phyloP scores from a whole-genome alignment of 202 grass and related monocot genomes.

The Cymbopogon flexuosus region DNA sequence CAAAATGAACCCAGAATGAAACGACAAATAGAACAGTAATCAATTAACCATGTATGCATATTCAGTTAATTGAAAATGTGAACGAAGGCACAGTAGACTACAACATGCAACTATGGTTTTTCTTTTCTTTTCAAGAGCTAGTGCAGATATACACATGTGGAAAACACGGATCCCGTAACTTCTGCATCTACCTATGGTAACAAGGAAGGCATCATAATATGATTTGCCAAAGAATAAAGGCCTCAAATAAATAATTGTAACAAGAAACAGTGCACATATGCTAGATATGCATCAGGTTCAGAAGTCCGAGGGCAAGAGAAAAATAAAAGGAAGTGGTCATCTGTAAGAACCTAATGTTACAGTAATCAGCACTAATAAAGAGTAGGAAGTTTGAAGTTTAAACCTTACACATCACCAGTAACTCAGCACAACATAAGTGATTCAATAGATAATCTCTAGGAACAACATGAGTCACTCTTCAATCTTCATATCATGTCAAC shows the following conservation, averaged over 20 bases:
- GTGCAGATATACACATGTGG: not conserved
- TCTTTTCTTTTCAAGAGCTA: not conserved
- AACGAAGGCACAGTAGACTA: slow-evolving; percentile 10
- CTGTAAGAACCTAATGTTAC: slow-evolving; percentile 11
- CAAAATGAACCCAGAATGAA: slow-evolving; percentile 21
- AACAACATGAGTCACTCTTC: slow-evolving; percentile 9
- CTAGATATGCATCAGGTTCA: not conserved
- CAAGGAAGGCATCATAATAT: not conserved
- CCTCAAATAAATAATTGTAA: not conserved
- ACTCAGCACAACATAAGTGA: slow-evolving; percentile 16
- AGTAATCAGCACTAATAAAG: not conserved
- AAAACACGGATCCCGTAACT: not conserved
- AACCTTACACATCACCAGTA: slow-evolving; percentile 15
- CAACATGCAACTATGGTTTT: not conserved
- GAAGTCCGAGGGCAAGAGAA: not conserved
- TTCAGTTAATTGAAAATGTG: slow-evolving; percentile 17
- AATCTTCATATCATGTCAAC: not conserved
- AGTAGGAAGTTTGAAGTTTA: not conserved
- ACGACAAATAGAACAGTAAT: slow-evolving; percentile 14
- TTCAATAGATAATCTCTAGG: slow-evolving; percentile 11
- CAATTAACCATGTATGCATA: not conserved
- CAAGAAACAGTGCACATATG: not conserved
- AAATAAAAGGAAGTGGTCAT: not conserved
- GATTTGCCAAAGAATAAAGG: slow-evolving; percentile 13
- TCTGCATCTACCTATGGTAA: not conserved